Base-by-base conservation (phyloP, 1,139 yeast species). In the Blastobotrys persicus region DNA sequence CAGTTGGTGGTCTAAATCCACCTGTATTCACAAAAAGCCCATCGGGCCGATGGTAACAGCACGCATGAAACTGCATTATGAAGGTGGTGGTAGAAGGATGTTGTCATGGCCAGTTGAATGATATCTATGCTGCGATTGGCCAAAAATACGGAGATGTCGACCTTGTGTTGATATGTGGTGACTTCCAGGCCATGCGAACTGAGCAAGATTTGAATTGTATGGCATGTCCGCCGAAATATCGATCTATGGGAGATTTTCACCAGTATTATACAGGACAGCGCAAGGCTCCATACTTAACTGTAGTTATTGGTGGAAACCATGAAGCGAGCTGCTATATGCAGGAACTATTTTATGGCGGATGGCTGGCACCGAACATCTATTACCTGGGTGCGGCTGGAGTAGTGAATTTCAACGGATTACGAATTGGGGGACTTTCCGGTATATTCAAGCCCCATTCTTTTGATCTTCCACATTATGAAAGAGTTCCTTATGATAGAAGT, bases 241-340 rank as follows among this genome's bases (percentile, higher is more conserved):
- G 69, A 20, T 66, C 66, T 42, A 64, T 88, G 58, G 96, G 96
- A 0, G 96, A 89, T 60, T 92, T 92, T 65, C 80, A 78, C 48
- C 70, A 77, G 23, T 92, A 91, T 66, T 88, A 87, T 60, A 64
- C 66, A 1, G 92, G 94, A 0, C 56, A 57, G 13, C 70, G 68
- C 45, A 65, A 51, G 31, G 96, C 97, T 0, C 96, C 97, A 0
- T 75, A 85, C 1, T 67, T 81, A 40, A 92, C 98, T 0, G 59
- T 92, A 0, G 85, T 92, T 58, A 80, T 94, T 42, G 98, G 98
- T 2, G 99, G 99, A 0, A 92, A 92, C 67, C 99, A 92, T 62
- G 99, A 92, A 63, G 82, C 94, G 6, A 85, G 94, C 50, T 79
- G 83, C 53, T 88, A 86, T 64, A 62, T 92, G 56, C 76, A 79